Evolutionary conservation across 352 stramenopile species (phyloP), one percentile per base, ranked within the genome.

Genomic region (Globisporangium viniferum): DNA sequence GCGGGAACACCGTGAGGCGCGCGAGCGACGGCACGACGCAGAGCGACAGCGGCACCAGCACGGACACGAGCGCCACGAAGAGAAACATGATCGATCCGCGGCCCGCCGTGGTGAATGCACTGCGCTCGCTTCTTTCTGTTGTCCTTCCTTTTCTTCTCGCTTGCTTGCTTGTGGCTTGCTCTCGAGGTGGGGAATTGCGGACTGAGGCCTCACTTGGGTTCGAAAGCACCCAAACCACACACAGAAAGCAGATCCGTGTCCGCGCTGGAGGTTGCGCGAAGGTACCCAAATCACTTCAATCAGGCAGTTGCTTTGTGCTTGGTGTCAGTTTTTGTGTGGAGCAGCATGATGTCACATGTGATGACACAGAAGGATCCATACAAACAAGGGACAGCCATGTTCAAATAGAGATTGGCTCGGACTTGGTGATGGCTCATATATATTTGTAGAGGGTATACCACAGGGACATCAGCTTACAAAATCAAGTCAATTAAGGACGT

Each of bases 21-120:
- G 82, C 82, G 33, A 90, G 66, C 33, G 74, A 72, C 31, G 82
- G 82, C 71, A 90, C 79, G 24, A 88, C 76, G 63, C 82, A 90
- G 20, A 89, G 76, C 66, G 79, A 90, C 48, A 90, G 73, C 44
- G 82, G 82, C 59, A 90, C 73, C 56, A 82, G 73, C 58, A 90
- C 75, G 55, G 75, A 81, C 41, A 90, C 33, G 33, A 88, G 67
- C 72, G 78, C 73, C 55, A 90, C 64, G 14, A 74, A 62, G 46
- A 90, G 65, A 64, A 88, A 59, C 66, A 79, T 81, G 18, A 77
- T 57, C 15, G 48, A 33, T 18, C 55, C 59, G 49, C 48, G 64
- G 48, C 22, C 39, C 27, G 39, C 44, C 39, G 55, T 69, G 8
- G 64, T 69, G 41, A 49, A 49, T 49, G 15, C 5, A 15, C 8